These are phyloP conservation scores for Grosmannia clavigera DNA, from an alignment of 2,329 filamentous ascomycete genomes.

Conservation along the genomic window DNA sequence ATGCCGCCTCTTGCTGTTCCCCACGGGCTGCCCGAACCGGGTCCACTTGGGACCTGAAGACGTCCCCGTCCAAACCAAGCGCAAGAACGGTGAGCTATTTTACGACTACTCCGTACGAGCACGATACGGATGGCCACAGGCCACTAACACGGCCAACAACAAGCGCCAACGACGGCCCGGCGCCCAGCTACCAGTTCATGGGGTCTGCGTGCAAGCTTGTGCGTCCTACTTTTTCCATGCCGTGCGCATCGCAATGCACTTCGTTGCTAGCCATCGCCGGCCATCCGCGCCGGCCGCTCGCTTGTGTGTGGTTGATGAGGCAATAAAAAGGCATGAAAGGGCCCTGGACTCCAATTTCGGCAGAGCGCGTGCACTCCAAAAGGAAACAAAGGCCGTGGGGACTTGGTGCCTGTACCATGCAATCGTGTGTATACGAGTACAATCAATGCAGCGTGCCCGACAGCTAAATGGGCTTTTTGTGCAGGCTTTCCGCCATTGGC, in stretches of 20 bases:
- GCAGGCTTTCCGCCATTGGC: too few relatives aligned
- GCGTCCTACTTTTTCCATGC: neutral
- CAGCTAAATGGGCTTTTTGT: too few relatives aligned
- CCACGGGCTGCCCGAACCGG: slow-evolving; percentile 2
- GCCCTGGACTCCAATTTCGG: too few relatives aligned
- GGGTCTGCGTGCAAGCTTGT: neutral
- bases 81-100: too few relatives aligned
- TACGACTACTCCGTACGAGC: too few relatives aligned
- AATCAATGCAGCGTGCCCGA: too few relatives aligned
- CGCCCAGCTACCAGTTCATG: neutral
- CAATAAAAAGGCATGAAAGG: too few relatives aligned
- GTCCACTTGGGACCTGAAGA: neutral
- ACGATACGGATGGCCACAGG: neutral
- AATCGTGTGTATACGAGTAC: too few relatives aligned
- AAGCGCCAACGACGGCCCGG: neutral
- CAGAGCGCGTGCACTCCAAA: too few relatives aligned
- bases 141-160: neutral
- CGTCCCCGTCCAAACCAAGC: neutral
- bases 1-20: neutral
- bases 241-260: neutral
- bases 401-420: too few relatives aligned
- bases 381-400: too few relatives aligned
- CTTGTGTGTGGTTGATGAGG: neutral
- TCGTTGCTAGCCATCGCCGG: neutral
- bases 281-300: neutral